Base-by-base conservation (phyloP, 2,329 filamentous ascomycete species). In the Trichoderma guizhouense region DNA sequence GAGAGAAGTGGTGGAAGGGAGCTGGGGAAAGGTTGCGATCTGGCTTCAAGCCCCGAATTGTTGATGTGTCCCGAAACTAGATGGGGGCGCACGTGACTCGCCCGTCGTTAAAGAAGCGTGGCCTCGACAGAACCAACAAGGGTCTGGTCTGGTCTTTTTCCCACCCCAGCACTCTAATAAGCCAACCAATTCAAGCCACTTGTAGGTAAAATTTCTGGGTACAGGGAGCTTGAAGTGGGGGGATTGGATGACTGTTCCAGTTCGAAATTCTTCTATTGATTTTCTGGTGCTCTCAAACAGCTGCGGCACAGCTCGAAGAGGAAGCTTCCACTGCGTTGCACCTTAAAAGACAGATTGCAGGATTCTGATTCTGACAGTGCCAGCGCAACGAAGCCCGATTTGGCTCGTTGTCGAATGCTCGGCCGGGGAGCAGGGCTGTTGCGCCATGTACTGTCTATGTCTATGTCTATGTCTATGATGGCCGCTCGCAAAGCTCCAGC, bases 1-100 rank as follows among this genome's bases (percentile, higher is more conserved):
- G 70, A 28, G 77, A 77, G 76, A 30, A 34, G 57, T 53, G 74
- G 78, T 77, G 77, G 77, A 77, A 75, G 78, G 80, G 80, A 79
- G 78, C 76, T 78, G 77, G 76, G 76, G 78, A 76, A 79, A 76
- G 77, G 76, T 79, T 79, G 79, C 79, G 80, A 84, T 84, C 82
- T 84, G 83, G 81, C 83, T 82, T 84, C 81, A 82, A 80, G 75
- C 76, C 77, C 76, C 76, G 78, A 83, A 82, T 76, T 79, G 82
- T 79, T 81, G 79, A 84, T 83, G 83, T 84, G 83, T 82, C 82
- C 83, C 71, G 58, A 72, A 81, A 80, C 80, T 43, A 36, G 77
- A 76, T 75, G 75, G 77, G 77, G 79, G 71, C 60, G 66, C 80
- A 82, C 78, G 78, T 80, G 80, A 82, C 78, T 74, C 58, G 72